phyloP scores from a whole-genome alignment of 768 basidiomycete species.

The Lactarius tabidus region DNA sequence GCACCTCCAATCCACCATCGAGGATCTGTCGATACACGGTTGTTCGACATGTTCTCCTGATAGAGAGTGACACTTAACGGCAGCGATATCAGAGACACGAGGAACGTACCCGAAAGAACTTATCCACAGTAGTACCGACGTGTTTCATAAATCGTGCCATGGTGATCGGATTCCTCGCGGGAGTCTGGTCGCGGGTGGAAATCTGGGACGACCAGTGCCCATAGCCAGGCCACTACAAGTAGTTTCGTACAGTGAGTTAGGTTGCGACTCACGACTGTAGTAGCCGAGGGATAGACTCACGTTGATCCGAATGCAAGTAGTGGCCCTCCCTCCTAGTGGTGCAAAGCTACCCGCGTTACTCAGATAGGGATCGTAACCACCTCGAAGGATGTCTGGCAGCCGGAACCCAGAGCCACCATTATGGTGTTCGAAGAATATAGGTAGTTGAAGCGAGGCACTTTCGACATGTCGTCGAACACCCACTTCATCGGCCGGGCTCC shows the following conservation, averaged over 20 bases:
- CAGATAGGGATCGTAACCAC: too few relatives aligned
- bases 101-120: slow-evolving; percentile 10
- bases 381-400: slow-evolving; percentile 3
- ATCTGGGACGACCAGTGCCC: slow-evolving; percentile 1
- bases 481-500: slow-evolving; percentile 6
- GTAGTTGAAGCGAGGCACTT: slow-evolving; percentile 2
- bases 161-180: neutral
- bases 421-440: slow-evolving; percentile 3
- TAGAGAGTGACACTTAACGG: neutral
- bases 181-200: slow-evolving; percentile 3
- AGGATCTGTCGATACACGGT: neutral
- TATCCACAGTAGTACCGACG: slow-evolving; percentile 1
- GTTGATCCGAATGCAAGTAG: too few relatives aligned
- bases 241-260: too few relatives aligned
- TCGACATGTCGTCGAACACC: slow-evolving; percentile 5
- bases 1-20: slow-evolving; percentile 2
- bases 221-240: slow-evolving; percentile 11
- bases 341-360: too few relatives aligned
- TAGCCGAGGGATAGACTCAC: neutral
- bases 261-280: neutral
- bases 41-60: neutral
- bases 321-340: too few relatives aligned
- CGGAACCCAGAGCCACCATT: neutral
- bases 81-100: neutral
- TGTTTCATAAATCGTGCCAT: slow-evolving; percentile 12